These are phyloP conservation scores for Inonotus hispidus DNA, from an alignment of 1,284 basidiomycete species.

Conservation along the genomic window DNA sequence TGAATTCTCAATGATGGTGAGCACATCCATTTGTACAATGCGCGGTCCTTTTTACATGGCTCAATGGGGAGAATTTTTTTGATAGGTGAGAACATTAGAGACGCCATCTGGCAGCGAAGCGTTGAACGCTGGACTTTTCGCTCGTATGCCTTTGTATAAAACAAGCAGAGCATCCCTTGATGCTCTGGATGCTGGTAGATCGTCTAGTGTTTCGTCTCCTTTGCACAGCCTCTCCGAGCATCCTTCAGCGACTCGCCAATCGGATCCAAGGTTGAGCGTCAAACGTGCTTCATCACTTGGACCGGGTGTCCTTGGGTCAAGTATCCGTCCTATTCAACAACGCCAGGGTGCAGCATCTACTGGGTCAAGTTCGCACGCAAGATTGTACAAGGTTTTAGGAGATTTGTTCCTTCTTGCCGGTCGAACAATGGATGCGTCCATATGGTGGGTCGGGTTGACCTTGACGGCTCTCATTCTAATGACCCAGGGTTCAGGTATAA, in stretches of 20 bases:
- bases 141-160: conserved; percentile 19
- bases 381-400: conserved; percentile 83
- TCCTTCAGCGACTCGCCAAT: not conserved
- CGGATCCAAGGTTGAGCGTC: conserved; percentile 27
- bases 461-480: conserved; percentile 14
- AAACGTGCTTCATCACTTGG: conserved; percentile 53
- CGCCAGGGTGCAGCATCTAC: conserved; percentile 57
- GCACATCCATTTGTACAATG: conserved; percentile 25
- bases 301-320: conserved; percentile 27
- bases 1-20: conserved; percentile 75
- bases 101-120: conserved; percentile 31
- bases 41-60: conserved; percentile 13
- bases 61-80: not conserved
- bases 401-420: conserved; percentile 86
- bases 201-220: not conserved
- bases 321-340: conserved; percentile 46
- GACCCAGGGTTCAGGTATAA: conserved; percentile 58
- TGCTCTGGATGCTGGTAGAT: not conserved
- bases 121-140: conserved; percentile 32
- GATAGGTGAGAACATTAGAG: conserved; percentile 32
- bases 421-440: conserved; percentile 69
- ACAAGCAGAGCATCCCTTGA: conserved; percentile 4
- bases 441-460: conserved; percentile 49
- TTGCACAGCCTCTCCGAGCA: conserved; percentile 9
- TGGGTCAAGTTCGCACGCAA: conserved; percentile 61